Evolutionary conservation across 2,329 filamentous ascomycete species (phyloP), one percentile per base, ranked within the genome.

Genomic region (Botrytis hyacinthi): DNA sequence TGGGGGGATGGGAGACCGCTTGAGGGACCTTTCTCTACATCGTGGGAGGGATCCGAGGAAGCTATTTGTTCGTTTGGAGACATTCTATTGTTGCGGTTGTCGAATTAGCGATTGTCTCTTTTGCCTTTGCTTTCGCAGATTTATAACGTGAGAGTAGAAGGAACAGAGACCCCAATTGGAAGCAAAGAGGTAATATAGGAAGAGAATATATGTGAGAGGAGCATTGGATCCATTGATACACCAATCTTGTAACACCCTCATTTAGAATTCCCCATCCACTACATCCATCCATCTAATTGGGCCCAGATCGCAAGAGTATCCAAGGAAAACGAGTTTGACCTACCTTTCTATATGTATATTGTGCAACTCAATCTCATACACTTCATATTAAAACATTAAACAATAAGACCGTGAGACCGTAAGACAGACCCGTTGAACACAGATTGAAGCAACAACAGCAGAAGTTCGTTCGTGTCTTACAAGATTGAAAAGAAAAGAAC

Each of bases 21-120:
- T 5, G 29, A 22, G 26, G 37, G 46, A 16, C 62, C 62, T 59
- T 72, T 72, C 70, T 72, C 70, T 42, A 72, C 48, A 66, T 72
- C 70, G 22, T n/a, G 22, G 26, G 60, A 54, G 51, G 37, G 46
- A 54, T 68, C 8, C 4, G 70, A 29, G 16, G 48, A 35, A 9
- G 16, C 70, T 40, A 42, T 72, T 9, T 67, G 70, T 62, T 68
- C 40, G 40, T 44, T 29, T 48, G 29, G 6, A 48, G 62, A 37
- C 70, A 72, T 72, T 40, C 70, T 72, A 18, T 68, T 46, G 8
- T 20, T 59, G 46, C 32, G 9, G 29, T 29, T 35, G 18, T 46
- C 6, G 7, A 37, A 48, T 72, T 68, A 72, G 37, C 20, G 20
- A 35, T 29, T 35, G 2, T 9, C 18, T 48, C 29, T 67, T 20